phyloP scores from a whole-genome alignment of 345 rosid species.

The Populus ilicifolia region DNA sequence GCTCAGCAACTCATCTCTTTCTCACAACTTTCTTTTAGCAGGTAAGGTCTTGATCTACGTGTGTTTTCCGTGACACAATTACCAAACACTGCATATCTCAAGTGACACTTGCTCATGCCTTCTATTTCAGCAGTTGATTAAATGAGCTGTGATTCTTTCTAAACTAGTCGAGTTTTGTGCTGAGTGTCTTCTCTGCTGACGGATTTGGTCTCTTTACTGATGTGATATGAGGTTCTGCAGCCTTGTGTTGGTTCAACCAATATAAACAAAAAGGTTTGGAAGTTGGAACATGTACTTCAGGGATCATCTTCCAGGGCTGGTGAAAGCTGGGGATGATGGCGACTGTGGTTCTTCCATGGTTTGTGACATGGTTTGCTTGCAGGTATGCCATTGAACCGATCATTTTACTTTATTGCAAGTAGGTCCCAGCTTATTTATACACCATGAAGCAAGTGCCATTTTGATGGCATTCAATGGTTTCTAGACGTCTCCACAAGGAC shows the following conservation, averaged over 20 bases:
- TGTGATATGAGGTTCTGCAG: constrained; percentile 54
- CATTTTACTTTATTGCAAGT: too few species aligned
- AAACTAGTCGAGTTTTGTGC: not conserved
- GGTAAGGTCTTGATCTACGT: too few species aligned
- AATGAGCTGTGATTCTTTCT: not conserved
- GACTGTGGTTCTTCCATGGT: constrained; percentile 86
- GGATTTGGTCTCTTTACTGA: not conserved
- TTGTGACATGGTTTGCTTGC: constrained; percentile 75
- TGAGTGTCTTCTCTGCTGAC: not conserved
- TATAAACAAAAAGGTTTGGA: constrained; percentile 40
- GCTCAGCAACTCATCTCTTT: not conserved
- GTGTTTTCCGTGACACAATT: too few species aligned
- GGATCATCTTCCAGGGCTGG: constrained; percentile 69
- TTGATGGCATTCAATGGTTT: too few species aligned
- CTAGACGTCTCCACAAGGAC: too few species aligned
- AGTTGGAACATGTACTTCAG: constrained; percentile 70
- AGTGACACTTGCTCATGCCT: not conserved
- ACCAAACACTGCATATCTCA: not conserved
- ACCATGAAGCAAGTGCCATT: too few species aligned
- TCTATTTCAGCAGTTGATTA: not conserved
- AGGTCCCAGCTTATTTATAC: too few species aligned
- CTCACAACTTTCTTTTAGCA: not conserved
- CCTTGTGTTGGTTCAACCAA: constrained; percentile 60
- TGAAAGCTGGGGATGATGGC: constrained; percentile 72
- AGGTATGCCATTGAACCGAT: constrained; percentile 37